A percentile compares a stretch with the other conserved stretches of the same genome.
phyloP scores from a whole-genome alignment of 176 grass and related monocot species.

The Oryza rufipogon region DNA sequence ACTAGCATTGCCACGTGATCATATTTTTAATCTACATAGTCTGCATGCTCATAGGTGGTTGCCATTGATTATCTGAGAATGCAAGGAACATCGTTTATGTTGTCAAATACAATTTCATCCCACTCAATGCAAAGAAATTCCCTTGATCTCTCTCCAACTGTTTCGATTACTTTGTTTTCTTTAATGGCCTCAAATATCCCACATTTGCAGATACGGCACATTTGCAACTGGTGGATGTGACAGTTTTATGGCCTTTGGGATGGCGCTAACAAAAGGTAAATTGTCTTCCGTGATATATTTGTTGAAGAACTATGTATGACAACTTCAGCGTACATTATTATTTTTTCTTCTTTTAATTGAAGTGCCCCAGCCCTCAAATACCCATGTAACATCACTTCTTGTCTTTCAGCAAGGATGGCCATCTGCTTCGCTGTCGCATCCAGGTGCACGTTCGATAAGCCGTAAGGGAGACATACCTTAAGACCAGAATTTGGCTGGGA shows the following conservation, averaged over 20 bases:
- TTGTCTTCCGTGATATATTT: conserved; percentile 34
- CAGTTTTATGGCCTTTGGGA: conserved; percentile 66
- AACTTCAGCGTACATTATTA: neutral
- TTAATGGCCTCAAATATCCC: neutral
- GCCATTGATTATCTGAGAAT: neutral
- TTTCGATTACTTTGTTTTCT: neutral
- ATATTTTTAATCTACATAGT: neutral
- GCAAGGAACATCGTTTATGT: neutral
- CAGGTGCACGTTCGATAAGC: neutral
- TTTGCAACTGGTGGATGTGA: conserved; percentile 74
- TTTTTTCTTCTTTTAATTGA: neutral
- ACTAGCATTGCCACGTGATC: neutral
- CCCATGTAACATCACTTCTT: conserved; percentile 55
- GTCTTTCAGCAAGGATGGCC: conserved; percentile 63
- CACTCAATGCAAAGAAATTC: neutral
- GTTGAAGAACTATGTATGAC: neutral
- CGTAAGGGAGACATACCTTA: neutral
- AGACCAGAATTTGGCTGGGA: conserved; percentile 17
- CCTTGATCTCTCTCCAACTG: neutral
- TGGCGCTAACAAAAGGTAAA: conserved; percentile 53
- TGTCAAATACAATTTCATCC: neutral
- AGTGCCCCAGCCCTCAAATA: conserved; percentile 53
- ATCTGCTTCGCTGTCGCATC: conserved; percentile 52
- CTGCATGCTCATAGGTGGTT: neutral
- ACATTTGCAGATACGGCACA: conserved; percentile 56